A percentile compares a stretch with the other conserved stretches of the same genome.
Conservation (phyloP, 352 stramenopile genomes). For the Globisporangium iwayamae region DNA sequence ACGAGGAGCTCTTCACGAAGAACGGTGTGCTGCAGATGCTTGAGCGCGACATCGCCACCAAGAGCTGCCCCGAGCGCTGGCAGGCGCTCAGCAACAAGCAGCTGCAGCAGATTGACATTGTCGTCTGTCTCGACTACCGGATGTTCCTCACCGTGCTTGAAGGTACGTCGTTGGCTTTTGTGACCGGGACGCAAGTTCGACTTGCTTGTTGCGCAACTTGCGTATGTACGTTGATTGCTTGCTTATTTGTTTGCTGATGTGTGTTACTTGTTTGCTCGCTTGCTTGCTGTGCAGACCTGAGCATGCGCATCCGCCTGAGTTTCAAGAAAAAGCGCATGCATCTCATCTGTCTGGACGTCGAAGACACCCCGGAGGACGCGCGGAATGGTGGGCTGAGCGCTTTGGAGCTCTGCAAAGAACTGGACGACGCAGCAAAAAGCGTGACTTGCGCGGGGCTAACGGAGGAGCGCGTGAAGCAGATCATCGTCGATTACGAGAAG, state of each 20-base stretch:
- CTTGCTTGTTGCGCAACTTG: conserved; percentile 12
- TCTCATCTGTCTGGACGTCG: conserved; percentile 76
- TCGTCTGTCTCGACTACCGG: conserved; percentile 79
- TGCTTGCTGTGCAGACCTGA: conserved; percentile 31
- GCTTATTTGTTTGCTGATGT: background rate
- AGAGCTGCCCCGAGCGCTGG: conserved; percentile 69
- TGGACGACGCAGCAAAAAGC: conserved; percentile 22
- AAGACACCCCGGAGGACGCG: conserved; percentile 72
- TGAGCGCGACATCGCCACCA: conserved; percentile 67
- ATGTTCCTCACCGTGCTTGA: conserved; percentile 78
- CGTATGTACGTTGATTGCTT: background rate
- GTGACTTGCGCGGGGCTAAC: conserved; percentile 21
- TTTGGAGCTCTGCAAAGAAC: conserved; percentile 46
- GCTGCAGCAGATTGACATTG: conserved; percentile 58
- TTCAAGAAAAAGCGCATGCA: conserved; percentile 60
- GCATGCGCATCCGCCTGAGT: conserved; percentile 42
- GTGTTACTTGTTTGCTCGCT: background rate
- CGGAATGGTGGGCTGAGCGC: conserved; percentile 40
- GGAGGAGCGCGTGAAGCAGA: conserved; percentile 36
- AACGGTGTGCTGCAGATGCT: conserved; percentile 76
- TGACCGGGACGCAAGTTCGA: too few species aligned
- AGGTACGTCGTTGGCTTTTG: conserved; percentile 22
- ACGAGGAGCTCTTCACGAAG: conserved; percentile 41
- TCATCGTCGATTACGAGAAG: conserved; percentile 46
- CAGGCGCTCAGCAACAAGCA: conserved; percentile 67